Base-by-base conservation (phyloP, 2,329 filamentous ascomycete species). In the Aspergillus novofumigatus region DNA sequence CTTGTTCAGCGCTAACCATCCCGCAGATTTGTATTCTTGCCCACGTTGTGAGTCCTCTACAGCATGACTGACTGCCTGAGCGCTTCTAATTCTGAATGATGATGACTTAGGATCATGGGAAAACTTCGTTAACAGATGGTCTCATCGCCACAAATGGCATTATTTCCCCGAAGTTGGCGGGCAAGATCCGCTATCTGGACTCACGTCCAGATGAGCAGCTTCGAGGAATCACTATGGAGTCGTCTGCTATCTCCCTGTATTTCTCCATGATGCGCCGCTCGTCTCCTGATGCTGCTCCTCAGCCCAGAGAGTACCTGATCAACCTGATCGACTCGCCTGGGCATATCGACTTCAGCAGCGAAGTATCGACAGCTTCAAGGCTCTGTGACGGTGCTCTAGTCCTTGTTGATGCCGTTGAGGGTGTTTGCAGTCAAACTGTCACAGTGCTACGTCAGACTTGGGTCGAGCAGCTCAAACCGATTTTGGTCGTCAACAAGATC, bases 171-270 rank as follows among this genome's bases (percentile, higher is more conserved):
- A 97, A 97, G 73, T 83, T 97, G 69, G 94, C 94, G 56, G 94
- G 94, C 74, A 97, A 97, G 81, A 95, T 99, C 75, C 89, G 94
- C 64, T 99, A 97, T 70, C 86, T 99, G 58, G 94, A 99, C 77
- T 97, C 94, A 23, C 83, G 94, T 47, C 93, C 93, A 1, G 94
- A 99, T 75, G 94, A 99, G 75, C 94, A 99, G 77, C 84, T 90
- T 17, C 88, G 94, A 63, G 94, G 94, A 56, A 99, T 99, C 70
- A 99, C 94, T n/a, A 99, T 99, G 94, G 94, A 99, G 75, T 97
- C 94, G 0, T 97, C 93, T 5, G 94, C 94, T 60, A 99, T 99
- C 62, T 97, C 94, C 0, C 81, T 99, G 35, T 95, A 90, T 76
- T 99, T 99, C 74, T 95, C 92, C 38, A 91, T 97, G 83, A 79